Evolutionary conservation across 441 rosid species (phyloP).

Genomic region (Metrosideros polymorpha): DNA sequence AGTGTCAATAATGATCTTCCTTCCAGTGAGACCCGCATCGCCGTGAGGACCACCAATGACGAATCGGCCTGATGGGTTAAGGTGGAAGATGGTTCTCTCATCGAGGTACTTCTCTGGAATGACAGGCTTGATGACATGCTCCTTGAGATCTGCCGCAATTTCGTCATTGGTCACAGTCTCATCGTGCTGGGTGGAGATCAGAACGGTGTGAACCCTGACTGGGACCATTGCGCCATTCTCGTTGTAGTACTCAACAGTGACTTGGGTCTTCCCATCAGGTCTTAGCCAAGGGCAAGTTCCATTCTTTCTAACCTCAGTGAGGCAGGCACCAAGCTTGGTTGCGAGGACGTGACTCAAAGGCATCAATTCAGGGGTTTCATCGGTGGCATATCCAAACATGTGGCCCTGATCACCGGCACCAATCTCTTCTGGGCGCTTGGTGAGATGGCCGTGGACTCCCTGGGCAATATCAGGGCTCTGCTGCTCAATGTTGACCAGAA

Average conservation of each 20-base stretch:
- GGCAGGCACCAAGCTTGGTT: conserved; percentile 66
- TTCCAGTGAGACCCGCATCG: conserved; percentile 73
- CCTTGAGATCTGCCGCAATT: conserved; percentile 69
- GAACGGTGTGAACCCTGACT: conserved; percentile 63
- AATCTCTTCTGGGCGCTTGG: conserved; percentile 68
- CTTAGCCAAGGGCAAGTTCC: conserved; percentile 65
- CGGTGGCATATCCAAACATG: conserved; percentile 73
- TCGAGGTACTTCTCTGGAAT: conserved; percentile 71
- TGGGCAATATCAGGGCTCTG: conserved; percentile 79
- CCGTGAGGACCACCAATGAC: conserved; percentile 79
- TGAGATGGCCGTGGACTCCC: conserved; percentile 77
- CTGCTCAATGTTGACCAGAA: conserved; percentile 71
- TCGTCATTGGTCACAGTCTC: conserved; percentile 71
- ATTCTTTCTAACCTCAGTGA: conserved; percentile 71
- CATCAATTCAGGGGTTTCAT: conserved; percentile 63
- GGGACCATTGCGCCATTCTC: conserved; percentile 72
- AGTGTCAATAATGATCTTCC: conserved; percentile 65
- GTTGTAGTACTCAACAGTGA: conserved; percentile 62
- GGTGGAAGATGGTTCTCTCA: conserved; percentile 77
- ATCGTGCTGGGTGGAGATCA: conserved; percentile 77
- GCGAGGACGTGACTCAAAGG: conserved; percentile 72
- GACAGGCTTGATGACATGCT: conserved; percentile 67
- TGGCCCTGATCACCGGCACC: conserved; percentile 83
- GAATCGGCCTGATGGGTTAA: conserved; percentile 71
- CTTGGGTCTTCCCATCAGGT: conserved; percentile 79